Percentiles rank a stretch among this genome's conserved stretches.
Evolutionary conservation across 495 filamentous ascomycete genomes (phyloP).

Genomic region (Niebla homalea): DNA sequence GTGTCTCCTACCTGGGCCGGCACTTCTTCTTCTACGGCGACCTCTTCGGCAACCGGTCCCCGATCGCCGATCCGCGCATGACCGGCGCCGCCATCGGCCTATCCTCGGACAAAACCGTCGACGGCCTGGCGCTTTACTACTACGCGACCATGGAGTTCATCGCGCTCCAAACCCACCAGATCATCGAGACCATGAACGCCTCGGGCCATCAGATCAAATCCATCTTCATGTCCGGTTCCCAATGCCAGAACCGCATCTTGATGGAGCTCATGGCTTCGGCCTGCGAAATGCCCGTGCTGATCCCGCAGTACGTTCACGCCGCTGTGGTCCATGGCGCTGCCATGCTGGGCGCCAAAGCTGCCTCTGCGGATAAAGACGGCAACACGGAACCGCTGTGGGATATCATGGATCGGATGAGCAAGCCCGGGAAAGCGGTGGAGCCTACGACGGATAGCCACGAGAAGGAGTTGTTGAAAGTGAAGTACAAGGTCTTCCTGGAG

Average conservation of each 20-base stretch:
- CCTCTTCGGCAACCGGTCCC: slow-evolving; percentile 93
- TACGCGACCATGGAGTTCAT: slow-evolving; percentile 96
- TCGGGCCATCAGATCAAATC: slow-evolving; percentile 72
- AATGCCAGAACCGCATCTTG: slow-evolving; percentile 88
- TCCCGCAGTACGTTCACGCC: slow-evolving; percentile 82
- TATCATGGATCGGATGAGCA: slow-evolving; percentile 96
- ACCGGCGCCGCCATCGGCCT: slow-evolving; percentile 76
- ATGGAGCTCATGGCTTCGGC: slow-evolving; percentile 83
- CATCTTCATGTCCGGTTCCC: slow-evolving; percentile 96
- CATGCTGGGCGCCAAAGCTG: slow-evolving; percentile 93
- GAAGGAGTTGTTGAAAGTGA: slow-evolving; percentile 66
- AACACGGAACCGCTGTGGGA: slow-evolving; percentile 78
- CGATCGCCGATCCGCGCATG: slow-evolving; percentile 86
- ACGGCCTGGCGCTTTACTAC: slow-evolving; percentile 80
- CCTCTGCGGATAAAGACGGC: slow-evolving; percentile 59
- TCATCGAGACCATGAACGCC: slow-evolving; percentile 82
- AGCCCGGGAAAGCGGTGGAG: slow-evolving; percentile 71
- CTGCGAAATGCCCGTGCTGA: slow-evolving; percentile 81
- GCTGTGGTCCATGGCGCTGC: slow-evolving; percentile 95
- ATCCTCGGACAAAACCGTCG: slow-evolving; percentile 67
- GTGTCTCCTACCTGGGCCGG: slow-evolving; percentile 68
- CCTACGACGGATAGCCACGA: slow-evolving; percentile 55
- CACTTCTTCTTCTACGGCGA: slow-evolving; percentile 99
- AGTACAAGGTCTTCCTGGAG: slow-evolving; percentile 61
- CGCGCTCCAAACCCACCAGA: slow-evolving; percentile 87